Evolutionary conservation across 495 filamentous ascomycete genomes (phyloP).

Genomic region (Aspergillus panamensis): DNA sequence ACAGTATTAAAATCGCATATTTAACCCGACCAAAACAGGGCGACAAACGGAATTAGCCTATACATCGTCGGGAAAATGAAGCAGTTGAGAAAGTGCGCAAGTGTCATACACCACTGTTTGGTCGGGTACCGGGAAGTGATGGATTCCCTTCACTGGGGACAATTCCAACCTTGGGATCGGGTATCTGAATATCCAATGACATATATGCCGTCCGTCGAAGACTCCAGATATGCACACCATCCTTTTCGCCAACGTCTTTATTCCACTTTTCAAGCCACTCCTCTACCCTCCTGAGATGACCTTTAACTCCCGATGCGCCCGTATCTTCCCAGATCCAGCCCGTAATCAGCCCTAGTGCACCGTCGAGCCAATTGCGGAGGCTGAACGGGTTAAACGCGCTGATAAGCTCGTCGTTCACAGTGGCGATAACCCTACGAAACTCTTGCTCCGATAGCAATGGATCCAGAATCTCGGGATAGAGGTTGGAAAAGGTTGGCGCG

Average conservation of each 20-base stretch:
- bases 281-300: conserved; percentile 63
- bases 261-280: conserved; percentile 82
- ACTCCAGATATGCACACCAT: conserved; percentile 67
- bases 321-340: conserved; percentile 94
- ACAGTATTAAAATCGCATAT: conserved; percentile 21
- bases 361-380: conserved; percentile 69
- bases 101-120: conserved; percentile 32
- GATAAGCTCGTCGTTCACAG: conserved; percentile 68
- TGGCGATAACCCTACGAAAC: conserved; percentile 74
- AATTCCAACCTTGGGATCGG: conserved; percentile 67
- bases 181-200: conserved; percentile 83
- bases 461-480: conserved; percentile 93
- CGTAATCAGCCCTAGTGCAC: conserved; percentile 70
- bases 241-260: conserved; percentile 51
- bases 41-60: background rate
- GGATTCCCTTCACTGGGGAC: conserved; percentile 38
- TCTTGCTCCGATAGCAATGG: conserved; percentile 75
- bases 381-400: conserved; percentile 71
- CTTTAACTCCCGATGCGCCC: conserved; percentile 67
- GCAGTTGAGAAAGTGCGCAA: too few relatives aligned
- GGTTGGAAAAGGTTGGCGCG: conserved; percentile 88
- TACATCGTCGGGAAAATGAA: too few relatives aligned
- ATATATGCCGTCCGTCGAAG: conserved; percentile 83
- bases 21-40: conserved; percentile 2
- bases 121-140: conserved; percentile 40